These are phyloP conservation scores for Penicillium sp. DNA, from an alignment of 2,329 filamentous ascomycete species.

Conservation along the genomic window DNA sequence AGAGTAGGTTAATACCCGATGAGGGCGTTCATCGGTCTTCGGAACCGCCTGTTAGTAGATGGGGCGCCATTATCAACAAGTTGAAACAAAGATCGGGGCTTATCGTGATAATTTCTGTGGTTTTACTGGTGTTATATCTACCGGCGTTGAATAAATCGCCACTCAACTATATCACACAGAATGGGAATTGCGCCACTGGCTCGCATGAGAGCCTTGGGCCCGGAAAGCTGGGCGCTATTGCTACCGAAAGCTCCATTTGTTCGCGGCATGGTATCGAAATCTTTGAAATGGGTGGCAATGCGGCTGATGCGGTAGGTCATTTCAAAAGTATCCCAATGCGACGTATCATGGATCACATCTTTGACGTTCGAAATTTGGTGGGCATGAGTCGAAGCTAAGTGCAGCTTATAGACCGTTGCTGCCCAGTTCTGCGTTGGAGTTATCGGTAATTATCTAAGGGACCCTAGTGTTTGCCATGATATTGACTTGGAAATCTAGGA, in stretches of 20 bases:
- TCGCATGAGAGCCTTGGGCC: constrained; percentile 32
- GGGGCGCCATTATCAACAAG: constrained; percentile 14
- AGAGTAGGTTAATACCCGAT: neutral
- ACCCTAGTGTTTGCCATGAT: neutral
- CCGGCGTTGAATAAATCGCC: constrained; percentile 24
- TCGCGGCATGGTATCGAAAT: constrained; percentile 67
- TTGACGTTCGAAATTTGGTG: neutral
- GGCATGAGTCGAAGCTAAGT: neutral
- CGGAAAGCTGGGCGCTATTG: constrained; percentile 60
- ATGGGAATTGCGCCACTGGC: neutral
- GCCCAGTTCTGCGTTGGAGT: constrained; percentile 75
- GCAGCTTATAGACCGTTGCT: constrained; percentile 57
- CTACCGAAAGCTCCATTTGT: constrained; percentile 68
- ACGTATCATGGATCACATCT: neutral
- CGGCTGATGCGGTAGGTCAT: constrained; percentile 65
- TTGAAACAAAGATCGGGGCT: constrained; percentile 18
- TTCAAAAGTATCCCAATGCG: neutral
- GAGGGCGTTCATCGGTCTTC: too few species aligned
- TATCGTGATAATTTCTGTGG: constrained; percentile 13
- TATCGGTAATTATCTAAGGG: constrained; percentile 48
- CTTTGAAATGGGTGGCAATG: constrained; percentile 64
- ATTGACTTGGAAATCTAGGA: constrained; percentile 35
- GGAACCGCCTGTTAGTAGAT: neutral
- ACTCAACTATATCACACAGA: constrained; percentile 11
- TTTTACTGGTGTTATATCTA: constrained; percentile 18